Conservation (phyloP, 2,329 filamentous ascomycete species). For the Sarocladiaceae sp. region DNA sequence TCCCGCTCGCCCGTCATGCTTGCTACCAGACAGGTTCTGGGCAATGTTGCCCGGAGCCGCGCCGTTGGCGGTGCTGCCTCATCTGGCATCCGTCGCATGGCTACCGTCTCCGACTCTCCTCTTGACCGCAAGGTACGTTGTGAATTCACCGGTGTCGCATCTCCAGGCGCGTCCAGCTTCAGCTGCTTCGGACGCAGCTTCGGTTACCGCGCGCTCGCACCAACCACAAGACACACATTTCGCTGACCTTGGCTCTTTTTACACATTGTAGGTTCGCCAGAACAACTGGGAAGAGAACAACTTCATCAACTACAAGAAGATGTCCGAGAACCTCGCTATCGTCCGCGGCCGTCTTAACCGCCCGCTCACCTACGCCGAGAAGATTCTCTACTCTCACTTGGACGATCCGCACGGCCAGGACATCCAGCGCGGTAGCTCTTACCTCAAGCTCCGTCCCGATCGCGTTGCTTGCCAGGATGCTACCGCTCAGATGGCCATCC, state of each 20-base stretch:
- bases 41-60: conserved; percentile 56
- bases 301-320: conserved; percentile 99
- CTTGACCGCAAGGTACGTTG: conserved; percentile 76
- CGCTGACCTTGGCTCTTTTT: background rate
- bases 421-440: conserved; percentile 90
- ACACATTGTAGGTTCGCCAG: conserved; percentile 70
- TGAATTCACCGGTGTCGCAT: background rate
- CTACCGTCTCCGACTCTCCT: conserved; percentile 77
- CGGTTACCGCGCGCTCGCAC: background rate
- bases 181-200: background rate
- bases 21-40: conserved; percentile 65
- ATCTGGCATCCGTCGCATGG: conserved; percentile 61
- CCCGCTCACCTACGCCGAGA: conserved; percentile 92
- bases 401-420: conserved; percentile 96
- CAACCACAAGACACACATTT: no score
- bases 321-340: conserved; percentile 93
- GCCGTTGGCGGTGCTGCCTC: conserved; percentile 49
- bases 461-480: conserved; percentile 99
- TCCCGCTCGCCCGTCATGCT: conserved; percentile 46
- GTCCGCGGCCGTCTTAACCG: conserved; percentile 86
- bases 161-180: background rate
- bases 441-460: conserved; percentile 94
- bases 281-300: conserved; percentile 94
- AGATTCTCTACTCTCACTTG: conserved; percentile 97
- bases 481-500: conserved; percentile 98